Percentiles rank a stretch among this genome's conserved stretches.
Evolutionary conservation across 768 basidiomycete genomes (phyloP).

Genomic region (Guyanaporus albipodus): DNA sequence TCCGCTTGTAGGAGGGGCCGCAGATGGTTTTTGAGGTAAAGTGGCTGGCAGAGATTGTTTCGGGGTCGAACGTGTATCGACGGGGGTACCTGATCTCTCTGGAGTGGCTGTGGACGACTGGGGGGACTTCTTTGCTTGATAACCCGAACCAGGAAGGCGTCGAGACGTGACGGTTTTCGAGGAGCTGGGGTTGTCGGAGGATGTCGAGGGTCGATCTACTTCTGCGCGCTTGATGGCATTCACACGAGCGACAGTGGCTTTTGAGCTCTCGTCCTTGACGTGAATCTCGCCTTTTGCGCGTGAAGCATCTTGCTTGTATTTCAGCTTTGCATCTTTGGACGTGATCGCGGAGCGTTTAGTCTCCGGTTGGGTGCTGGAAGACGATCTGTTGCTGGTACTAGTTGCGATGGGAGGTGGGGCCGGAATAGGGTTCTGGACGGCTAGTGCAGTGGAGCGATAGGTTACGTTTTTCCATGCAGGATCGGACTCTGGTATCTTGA

Average conservation of each 20-base stretch:
- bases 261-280: conserved; percentile 36
- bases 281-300: conserved; percentile 36
- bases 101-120: conserved; percentile 15
- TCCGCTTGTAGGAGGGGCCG: conserved; percentile 22
- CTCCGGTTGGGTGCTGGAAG: conserved; percentile 27
- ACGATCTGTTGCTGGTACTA: conserved; percentile 21
- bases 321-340: conserved; percentile 45
- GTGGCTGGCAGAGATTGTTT: conserved; percentile 29
- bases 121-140: conserved; percentile 35
- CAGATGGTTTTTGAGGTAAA: conserved; percentile 32
- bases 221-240: conserved; percentile 30
- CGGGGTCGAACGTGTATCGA: conserved; percentile 27
- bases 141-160: conserved; percentile 49
- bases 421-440: conserved; percentile 10
- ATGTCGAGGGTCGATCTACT: conserved; percentile 18
- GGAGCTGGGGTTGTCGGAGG: conserved; percentile 11
- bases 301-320: conserved; percentile 22
- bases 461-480: conserved; percentile 58
- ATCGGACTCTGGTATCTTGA: conserved; percentile 58
- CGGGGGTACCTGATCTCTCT: conserved; percentile 24
- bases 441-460: conserved; percentile 25
- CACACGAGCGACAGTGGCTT: conserved; percentile 28
- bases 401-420: conserved; percentile 16
- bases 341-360: conserved; percentile 44
- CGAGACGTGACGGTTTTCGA: conserved; percentile 26